Evolutionary conservation across 2,329 filamentous ascomycete species (phyloP), one percentile per base, ranked within the genome.

Genomic region (Hirsutella thompsonii): DNA sequence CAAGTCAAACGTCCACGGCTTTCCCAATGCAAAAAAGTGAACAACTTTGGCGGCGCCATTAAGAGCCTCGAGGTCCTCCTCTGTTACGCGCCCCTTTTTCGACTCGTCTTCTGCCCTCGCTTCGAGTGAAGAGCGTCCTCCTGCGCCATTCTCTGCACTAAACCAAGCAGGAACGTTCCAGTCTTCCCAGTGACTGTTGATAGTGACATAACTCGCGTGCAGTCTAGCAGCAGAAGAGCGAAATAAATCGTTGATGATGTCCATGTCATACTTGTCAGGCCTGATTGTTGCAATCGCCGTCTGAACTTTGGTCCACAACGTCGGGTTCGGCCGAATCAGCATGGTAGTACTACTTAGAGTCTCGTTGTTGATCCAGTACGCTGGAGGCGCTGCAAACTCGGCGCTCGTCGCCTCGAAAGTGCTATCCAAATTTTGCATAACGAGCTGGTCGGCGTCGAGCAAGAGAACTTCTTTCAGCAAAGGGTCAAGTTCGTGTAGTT

Each of bases 151-250:
- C 30, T 33, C 13, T 11, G 30, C 5, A 5, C 16, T 11, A 20
- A 46, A 48, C 48, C 48, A 50, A 10, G 36, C 8, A 3, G 48
- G 48, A 14, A 50, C 29, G 37, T 26, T 48, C 43, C 44, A 40
- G 16, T 49, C 44, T 11, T 47, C 46, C 48, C 47, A 50, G 34
- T 49, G 45, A 13, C 40, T 45, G 20, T 49, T 49, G 20, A 50
- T 26, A 5, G 43, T 39, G n/a, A 41, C 36, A 20, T 43, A 50
- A 10, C 37, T 46, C 16, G 42, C 43, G 2, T 37, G 20, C 5
- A 50, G 36, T 5, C 39, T 39, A 3, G 8, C 4, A 1, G 39
- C 39, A 14, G 26, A 18, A 6, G 33, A 29, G 8, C 33, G 36
- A 20, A 45, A 50, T 8, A 49, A 30, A 13, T 39, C 30, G 23